These are phyloP conservation scores for Sequoiadendron giganteum DNA, from an alignment of 75 land plant species.

Conservation along the genomic window DNA sequence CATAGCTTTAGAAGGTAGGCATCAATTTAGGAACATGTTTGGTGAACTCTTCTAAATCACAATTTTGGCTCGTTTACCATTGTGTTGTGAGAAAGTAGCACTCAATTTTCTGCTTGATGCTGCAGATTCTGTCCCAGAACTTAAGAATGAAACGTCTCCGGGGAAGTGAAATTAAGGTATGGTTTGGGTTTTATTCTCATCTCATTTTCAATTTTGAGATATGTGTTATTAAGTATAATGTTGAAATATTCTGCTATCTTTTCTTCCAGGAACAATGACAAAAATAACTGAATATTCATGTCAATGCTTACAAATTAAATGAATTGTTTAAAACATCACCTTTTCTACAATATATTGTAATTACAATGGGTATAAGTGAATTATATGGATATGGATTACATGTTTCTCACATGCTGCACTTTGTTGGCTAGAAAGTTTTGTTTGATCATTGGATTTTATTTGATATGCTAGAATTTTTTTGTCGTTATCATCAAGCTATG, in stretches of 20 bases:
- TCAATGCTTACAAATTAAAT: neutral
- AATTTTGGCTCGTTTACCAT: neutral
- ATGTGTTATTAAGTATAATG: neutral
- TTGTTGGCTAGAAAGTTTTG: neutral
- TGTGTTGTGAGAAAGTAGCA: neutral
- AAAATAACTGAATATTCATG: neutral
- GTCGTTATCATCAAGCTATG: neutral
- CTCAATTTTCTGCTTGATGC: constrained; percentile 1
- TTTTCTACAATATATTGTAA: neutral
- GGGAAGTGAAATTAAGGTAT: constrained; percentile 95
- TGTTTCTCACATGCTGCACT: neutral
- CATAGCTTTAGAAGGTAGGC: neutral
- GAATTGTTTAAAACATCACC: neutral
- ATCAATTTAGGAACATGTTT: neutral
- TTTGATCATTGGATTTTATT: neutral
- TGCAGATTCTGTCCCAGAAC: constrained; percentile 80
- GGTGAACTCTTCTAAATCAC: neutral
- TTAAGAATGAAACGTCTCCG: constrained; percentile 81
- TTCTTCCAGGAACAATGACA: neutral
- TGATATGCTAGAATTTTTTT: neutral
- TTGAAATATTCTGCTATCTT: neutral
- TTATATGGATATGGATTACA: neutral
- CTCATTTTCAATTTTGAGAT: constrained; percentile 1
- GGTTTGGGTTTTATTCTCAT: neutral
- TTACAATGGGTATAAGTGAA: neutral